A percentile compares a stretch with the other conserved stretches of the same genome.
Conservation (phyloP, 176 grass and related monocot species). For the Oryza officinalis region DNA sequence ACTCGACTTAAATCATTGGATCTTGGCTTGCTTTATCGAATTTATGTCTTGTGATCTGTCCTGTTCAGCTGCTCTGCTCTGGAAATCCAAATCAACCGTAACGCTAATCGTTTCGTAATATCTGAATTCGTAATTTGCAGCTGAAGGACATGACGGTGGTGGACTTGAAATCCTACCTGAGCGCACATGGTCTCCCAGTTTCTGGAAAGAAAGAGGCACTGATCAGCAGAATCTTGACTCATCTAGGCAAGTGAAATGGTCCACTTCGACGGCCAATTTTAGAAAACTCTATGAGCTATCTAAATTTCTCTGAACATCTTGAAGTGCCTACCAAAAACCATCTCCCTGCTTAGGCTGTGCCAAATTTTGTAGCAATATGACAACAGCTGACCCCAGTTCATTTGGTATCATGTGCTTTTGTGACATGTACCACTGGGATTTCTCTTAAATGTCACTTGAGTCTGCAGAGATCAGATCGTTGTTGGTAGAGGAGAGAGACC, state of each 20-base stretch:
- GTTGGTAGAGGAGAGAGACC: neutral
- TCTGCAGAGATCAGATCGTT: neutral
- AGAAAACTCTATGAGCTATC: neutral
- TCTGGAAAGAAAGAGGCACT: conserved; percentile 87
- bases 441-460: neutral
- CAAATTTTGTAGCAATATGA: conserved; percentile 25
- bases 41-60: neutral
- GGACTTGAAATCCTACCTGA: conserved; percentile 83
- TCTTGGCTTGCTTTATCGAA: neutral
- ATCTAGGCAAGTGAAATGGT: conserved; percentile 76
- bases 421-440: neutral
- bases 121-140: conserved; percentile 47
- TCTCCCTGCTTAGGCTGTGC: neutral
- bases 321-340: neutral
- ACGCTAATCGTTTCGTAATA: conserved; percentile 9
- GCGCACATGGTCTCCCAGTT: conserved; percentile 61
- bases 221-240: conserved; percentile 80
- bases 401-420: neutral
- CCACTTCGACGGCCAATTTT: neutral
- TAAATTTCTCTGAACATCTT: neutral
- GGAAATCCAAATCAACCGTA: neutral
- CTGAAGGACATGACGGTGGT: conserved; percentile 71
- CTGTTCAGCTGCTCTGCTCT: neutral
- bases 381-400: neutral
- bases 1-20: conserved; percentile 2